Base-by-base conservation (phyloP, 23 red algal genomes). In the Pyropia haitanensis region DNA sequence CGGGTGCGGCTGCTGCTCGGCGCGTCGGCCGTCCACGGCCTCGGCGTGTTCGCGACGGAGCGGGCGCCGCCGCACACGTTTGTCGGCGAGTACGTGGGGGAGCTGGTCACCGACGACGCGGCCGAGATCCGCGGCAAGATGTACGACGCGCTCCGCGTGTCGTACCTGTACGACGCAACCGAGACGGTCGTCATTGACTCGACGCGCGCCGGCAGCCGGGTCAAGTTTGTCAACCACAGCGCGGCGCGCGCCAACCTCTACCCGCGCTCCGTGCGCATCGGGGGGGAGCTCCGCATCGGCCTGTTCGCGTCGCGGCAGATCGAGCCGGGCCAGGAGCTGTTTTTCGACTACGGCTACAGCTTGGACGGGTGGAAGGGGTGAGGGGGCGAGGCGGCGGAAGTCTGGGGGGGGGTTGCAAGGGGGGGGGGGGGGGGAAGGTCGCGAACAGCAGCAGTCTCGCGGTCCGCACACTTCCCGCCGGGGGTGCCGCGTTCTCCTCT, bases 31-130 rank as follows among this genome's bases (percentile, higher is more conserved):
- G 67, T 82, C 17, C 78, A 84, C 52, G 90, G 90, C 50, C 88
- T 81, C 75, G 90, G 90, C 17, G 70, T 80, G 12, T 95, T 78
- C 49, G 84, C 76, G 49, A 14, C 27, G n/a, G 50, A 49, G 20
- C 18, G 27, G 30, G 76, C 88, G 27, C 70, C 65, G 1, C 65
- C 74, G 62, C 63, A 80, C 27, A 64, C 77, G 29, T 56, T 95
- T 24, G 74, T 95, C 49, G 83, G 80, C 39, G 90, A 95, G 49
- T 95, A 95, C 77, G 72, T 82, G 3, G 90, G 90, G 16, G 90
- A 95, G 62, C 55, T 95, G 24, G 70, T 95, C 14, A 58, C 62
- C 15, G 63, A 88, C 48, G 61, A 88, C 30, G 81, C 88, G 60
- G 78, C 76, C 1, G 90, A 88, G 34, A 72, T 75, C 30, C 80